Percentiles rank a stretch among this genome's conserved stretches.
phyloP scores from a whole-genome alignment of 805 yeast genomes.

The Starmerella tilneyi region DNA sequence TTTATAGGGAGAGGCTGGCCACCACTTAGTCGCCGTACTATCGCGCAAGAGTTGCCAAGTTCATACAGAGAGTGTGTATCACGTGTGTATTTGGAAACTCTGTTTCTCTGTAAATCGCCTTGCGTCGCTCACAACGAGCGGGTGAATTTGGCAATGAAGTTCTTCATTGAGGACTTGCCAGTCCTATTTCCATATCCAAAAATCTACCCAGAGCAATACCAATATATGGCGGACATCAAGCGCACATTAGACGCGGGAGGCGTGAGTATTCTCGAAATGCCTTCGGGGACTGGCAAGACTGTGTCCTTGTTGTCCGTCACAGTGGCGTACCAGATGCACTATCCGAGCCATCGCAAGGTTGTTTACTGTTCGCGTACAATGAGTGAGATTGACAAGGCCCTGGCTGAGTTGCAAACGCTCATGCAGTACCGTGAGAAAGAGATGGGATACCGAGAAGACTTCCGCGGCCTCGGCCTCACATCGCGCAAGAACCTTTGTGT shows the following conservation, averaged over 20 bases:
- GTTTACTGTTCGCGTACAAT: slow-evolving; percentile 98
- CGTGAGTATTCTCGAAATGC: slow-evolving; percentile 94
- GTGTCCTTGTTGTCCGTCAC: slow-evolving; percentile 82
- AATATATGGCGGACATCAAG: slow-evolving; percentile 93
- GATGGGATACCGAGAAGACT: slow-evolving; percentile 78
- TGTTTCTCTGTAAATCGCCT: too few species aligned
- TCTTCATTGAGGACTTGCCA: slow-evolving; percentile 90
- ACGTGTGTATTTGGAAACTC: too few species aligned
- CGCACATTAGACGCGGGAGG: slow-evolving; percentile 93
- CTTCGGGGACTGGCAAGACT: slow-evolving; percentile 98
- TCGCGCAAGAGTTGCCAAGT: too few species aligned
- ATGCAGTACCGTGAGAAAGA: slow-evolving; percentile 81
- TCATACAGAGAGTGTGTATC: too few species aligned
- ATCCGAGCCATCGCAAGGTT: slow-evolving; percentile 88
- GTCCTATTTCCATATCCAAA: slow-evolving; percentile 92
- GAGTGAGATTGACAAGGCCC: slow-evolving; percentile 97
- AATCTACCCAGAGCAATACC: slow-evolving; percentile 96
- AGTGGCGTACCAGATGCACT: slow-evolving; percentile 86
- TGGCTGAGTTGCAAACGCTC: slow-evolving; percentile 76
- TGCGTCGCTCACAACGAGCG: slow-evolving; percentile 1
- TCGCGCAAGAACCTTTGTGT: slow-evolving; percentile 89
- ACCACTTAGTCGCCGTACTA: too few species aligned
- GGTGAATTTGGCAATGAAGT: slow-evolving; percentile 37
- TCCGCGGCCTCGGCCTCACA: slow-evolving; percentile 87
- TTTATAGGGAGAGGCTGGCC: not conserved